A percentile compares a stretch with the other conserved stretches of the same genome.
Evolutionary conservation across 1,284 basidiomycete species (phyloP).

Genomic region (Apiotrichum brassicae): DNA sequence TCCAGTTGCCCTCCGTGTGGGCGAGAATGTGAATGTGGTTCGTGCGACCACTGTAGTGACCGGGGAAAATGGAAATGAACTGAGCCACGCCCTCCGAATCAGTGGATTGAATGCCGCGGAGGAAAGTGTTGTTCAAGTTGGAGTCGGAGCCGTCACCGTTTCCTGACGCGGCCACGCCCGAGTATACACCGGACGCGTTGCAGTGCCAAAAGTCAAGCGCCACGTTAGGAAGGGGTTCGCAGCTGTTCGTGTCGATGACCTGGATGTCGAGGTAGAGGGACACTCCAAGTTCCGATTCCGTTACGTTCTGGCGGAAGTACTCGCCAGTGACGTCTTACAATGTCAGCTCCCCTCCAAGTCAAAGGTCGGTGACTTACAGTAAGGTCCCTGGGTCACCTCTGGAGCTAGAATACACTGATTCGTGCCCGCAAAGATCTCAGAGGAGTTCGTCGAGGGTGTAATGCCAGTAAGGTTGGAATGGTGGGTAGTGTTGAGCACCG

Average conservation of each 20-base stretch:
- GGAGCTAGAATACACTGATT: conserved; percentile 18
- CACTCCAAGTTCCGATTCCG: conserved; percentile 53
- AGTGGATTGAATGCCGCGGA: conserved; percentile 62
- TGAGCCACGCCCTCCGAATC: conserved; percentile 61
- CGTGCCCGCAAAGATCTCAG: conserved; percentile 10
- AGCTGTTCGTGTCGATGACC: conserved; percentile 62
- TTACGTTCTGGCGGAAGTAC: conserved; percentile 51
- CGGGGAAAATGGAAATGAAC: conserved; percentile 65
- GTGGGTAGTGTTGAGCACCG: conserved; percentile 5
- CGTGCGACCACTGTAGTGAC: conserved; percentile 48
- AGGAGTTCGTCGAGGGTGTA: conserved; percentile 6
- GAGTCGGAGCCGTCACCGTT: conserved; percentile 37
- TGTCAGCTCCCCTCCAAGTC: background rate
- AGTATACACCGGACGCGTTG: conserved; percentile 50
- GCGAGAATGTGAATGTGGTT: conserved; percentile 24
- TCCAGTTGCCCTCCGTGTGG: conserved; percentile 13
- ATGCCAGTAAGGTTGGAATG: conserved; percentile 16
- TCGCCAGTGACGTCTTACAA: conserved; percentile 18
- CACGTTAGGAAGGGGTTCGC: conserved; percentile 60
- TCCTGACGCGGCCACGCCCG: conserved; percentile 47
- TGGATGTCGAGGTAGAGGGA: conserved; percentile 39
- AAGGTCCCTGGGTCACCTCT: conserved; percentile 21
- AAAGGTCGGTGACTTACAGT: conserved; percentile 9
- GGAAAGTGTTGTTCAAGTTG: conserved; percentile 50
- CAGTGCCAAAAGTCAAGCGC: conserved; percentile 65